Evolutionary conservation across 2,329 filamentous ascomycete genomes (phyloP).

Genomic region (Waltergamsia citrina): DNA sequence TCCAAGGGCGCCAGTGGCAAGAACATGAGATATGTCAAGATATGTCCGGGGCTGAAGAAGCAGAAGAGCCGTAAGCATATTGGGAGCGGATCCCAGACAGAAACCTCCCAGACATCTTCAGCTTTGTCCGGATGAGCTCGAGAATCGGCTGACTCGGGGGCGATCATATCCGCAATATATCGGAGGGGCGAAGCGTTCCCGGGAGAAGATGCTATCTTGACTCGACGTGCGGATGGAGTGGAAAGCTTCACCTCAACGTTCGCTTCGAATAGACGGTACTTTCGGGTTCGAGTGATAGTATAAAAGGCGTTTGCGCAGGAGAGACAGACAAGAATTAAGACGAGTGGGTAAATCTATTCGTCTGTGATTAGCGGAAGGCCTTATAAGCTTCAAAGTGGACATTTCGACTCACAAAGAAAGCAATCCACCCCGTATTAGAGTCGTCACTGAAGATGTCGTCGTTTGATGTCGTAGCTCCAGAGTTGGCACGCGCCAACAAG

Average conservation of each 20-base stretch:
- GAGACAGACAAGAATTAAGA: slow-evolving; percentile 57
- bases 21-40: slow-evolving; percentile 83
- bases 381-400: no score
- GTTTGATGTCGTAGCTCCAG: slow-evolving; percentile 37
- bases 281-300: slow-evolving; percentile 70
- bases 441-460: slow-evolving; percentile 83
- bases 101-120: slow-evolving; percentile 89
- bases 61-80: slow-evolving; percentile 76
- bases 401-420: slow-evolving; percentile 37
- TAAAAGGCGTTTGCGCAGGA: slow-evolving; percentile 73
- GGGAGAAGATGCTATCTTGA: slow-evolving; percentile 79
- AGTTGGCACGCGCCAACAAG: slow-evolving; percentile 75
- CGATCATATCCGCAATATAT: slow-evolving; percentile 60
- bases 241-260: slow-evolving; percentile 65
- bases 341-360: slow-evolving; percentile 54
- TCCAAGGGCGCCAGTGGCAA: slow-evolving; percentile 70
- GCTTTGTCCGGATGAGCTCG: slow-evolving; percentile 74
- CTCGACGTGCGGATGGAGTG: slow-evolving; percentile 81
- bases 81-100: slow-evolving; percentile 87
- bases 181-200: slow-evolving; percentile 68
- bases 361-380: neutral
- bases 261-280: slow-evolving; percentile 86
- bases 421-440: slow-evolving; percentile 54
- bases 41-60: slow-evolving; percentile 85
- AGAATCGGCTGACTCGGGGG: slow-evolving; percentile 63